These are phyloP conservation scores for Solanum appendiculatum DNA, from an alignment of 257 asterid genomes.

Conservation along the genomic window DNA sequence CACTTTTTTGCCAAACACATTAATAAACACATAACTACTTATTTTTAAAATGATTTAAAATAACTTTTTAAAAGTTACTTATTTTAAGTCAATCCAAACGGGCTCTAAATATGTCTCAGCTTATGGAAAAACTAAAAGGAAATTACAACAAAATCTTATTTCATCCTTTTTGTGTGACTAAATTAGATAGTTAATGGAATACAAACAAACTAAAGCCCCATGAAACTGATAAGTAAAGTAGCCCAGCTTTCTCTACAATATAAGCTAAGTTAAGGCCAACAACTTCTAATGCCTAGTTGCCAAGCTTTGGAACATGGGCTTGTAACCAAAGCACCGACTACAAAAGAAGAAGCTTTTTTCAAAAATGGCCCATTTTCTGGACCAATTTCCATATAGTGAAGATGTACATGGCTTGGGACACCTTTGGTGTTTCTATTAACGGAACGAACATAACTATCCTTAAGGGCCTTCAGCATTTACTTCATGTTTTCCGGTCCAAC, in stretches of 20 bases:
- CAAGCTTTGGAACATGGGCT: not conserved
- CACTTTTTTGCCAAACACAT: too few relatives aligned
- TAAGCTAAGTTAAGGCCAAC: not conserved
- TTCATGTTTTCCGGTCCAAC: not conserved
- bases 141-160: not conserved
- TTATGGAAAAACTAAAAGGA: not conserved
- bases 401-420: not conserved
- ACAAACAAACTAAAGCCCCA: not conserved
- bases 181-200: not conserved
- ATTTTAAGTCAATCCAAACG: too few relatives aligned
- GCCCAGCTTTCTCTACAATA: not conserved
- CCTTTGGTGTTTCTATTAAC: not conserved
- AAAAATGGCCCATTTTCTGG: not conserved
- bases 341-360: not conserved
- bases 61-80: too few relatives aligned
- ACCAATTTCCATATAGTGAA: not conserved
- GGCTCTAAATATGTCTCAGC: not conserved
- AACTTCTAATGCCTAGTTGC: not conserved
- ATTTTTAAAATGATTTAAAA: too few relatives aligned
- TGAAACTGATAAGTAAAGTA: not conserved
- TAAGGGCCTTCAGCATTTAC: not conserved
- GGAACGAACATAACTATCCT: not conserved
- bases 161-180: not conserved
- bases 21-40: too few relatives aligned
- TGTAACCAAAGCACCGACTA: not conserved